Evolutionary conservation across 345 rosid species (phyloP).

Genomic region (Hypericum androsaemum): DNA sequence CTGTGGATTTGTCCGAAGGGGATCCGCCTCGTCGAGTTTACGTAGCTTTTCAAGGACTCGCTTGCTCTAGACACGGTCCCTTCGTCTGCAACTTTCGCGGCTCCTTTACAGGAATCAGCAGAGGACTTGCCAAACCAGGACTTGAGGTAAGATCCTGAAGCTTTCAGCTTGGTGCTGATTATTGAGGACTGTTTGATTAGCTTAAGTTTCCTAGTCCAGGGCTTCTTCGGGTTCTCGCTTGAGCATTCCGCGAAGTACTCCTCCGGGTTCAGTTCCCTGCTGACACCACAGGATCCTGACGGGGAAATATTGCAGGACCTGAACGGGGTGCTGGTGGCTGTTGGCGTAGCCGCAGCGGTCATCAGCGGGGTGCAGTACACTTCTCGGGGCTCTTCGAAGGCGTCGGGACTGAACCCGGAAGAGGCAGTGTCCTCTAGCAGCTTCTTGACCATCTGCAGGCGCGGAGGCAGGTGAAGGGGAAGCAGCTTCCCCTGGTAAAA

Average conservation of each 20-base stretch:
- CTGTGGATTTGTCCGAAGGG: too few relatives aligned
- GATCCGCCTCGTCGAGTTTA: too few relatives aligned
- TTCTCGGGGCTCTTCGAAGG: background rate
- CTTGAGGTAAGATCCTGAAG: slow-evolving; percentile 1
- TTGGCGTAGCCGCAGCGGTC: slow-evolving; percentile 27
- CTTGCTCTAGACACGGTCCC: too few relatives aligned
- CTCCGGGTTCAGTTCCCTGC: slow-evolving; percentile 60
- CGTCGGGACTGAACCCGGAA: too few relatives aligned
- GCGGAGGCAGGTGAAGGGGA: too few relatives aligned
- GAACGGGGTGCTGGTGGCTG: slow-evolving; percentile 56
- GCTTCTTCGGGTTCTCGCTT: slow-evolving; percentile 38
- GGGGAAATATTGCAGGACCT: slow-evolving; percentile 84
- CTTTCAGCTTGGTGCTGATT: slow-evolving; percentile 1
- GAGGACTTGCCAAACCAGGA: slow-evolving; percentile 5
- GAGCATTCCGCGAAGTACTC: slow-evolving; percentile 38
- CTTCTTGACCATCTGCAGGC: too few relatives aligned
- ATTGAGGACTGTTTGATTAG: slow-evolving; percentile 8
- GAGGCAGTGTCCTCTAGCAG: too few relatives aligned
- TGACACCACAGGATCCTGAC: slow-evolving; percentile 55
- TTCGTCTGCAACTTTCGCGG: too few relatives aligned
- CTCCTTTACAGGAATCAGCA: slow-evolving; percentile 1
- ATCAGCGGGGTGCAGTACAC: background rate
- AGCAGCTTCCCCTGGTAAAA: background rate
- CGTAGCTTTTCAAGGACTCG: background rate
- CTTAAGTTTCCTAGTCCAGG: slow-evolving; percentile 38